Percentiles rank a stretch among this genome's conserved stretches.
These are phyloP conservation scores for Neonectria punicea DNA, from an alignment of 2,329 filamentous ascomycete species.

Conservation along the genomic window DNA sequence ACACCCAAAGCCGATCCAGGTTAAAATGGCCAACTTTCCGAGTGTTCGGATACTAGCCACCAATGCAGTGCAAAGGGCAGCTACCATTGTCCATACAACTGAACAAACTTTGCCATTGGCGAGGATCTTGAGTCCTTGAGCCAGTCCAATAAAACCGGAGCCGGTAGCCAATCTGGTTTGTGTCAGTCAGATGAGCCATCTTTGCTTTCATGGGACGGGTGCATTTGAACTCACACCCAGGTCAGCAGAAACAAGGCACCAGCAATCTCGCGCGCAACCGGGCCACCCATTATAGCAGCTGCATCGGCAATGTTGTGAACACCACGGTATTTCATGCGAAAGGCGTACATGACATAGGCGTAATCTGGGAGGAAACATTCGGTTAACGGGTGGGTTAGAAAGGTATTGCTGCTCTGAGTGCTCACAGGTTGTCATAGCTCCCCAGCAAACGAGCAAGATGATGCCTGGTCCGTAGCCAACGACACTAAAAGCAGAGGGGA, in stretches of 20 bases:
- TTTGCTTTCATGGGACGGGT: too few species aligned
- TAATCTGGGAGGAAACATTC: slow-evolving; percentile 28
- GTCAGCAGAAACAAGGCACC: slow-evolving; percentile 36
- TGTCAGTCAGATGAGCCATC: background rate
- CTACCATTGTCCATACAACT: slow-evolving; percentile 38
- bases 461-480: slow-evolving; percentile 39
- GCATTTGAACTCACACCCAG: slow-evolving; percentile 32
- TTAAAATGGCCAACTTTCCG: slow-evolving; percentile 43
- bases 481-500: slow-evolving; percentile 38
- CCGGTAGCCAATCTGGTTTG: slow-evolving; percentile 32
- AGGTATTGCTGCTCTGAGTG: background rate
- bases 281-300: slow-evolving; percentile 36
- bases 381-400: background rate
- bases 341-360: slow-evolving; percentile 42
- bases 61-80: slow-evolving; percentile 37
- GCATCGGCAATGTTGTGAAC: slow-evolving; percentile 43
- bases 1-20: slow-evolving; percentile 44
- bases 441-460: slow-evolving; percentile 32
- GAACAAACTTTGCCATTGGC: slow-evolving; percentile 34
- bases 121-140: slow-evolving; percentile 37
- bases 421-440: slow-evolving; percentile 38
- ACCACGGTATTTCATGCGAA: slow-evolving; percentile 38
- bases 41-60: slow-evolving; percentile 45
- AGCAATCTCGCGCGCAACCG: slow-evolving; percentile 36
- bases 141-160: slow-evolving; percentile 37